phyloP scores from a whole-genome alignment of 2,329 filamentous ascomycete species.

The Diaporthe caulivora region DNA sequence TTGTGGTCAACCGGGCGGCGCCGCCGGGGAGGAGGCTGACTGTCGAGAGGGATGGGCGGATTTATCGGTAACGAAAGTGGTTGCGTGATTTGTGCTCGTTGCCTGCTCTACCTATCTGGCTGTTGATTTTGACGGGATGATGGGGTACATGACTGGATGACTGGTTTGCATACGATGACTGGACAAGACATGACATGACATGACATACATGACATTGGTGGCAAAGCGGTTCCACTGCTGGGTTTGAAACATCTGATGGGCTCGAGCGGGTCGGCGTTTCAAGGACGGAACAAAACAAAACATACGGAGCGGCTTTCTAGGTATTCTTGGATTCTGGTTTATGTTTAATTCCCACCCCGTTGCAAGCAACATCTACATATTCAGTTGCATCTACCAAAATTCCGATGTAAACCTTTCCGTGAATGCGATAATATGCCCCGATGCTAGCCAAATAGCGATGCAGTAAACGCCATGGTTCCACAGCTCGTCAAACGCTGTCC shows the following conservation, averaged over 20 bases:
- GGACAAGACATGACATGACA: neutral
- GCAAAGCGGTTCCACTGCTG: constrained; percentile 1
- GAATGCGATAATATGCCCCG: constrained; percentile 13
- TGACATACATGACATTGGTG: neutral
- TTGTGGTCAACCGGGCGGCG: constrained; percentile 29
- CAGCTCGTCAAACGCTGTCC: neutral
- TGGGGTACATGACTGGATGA: neutral
- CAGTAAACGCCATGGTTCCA: neutral
- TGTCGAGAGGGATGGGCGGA: constrained; percentile 26
- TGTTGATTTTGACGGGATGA: neutral
- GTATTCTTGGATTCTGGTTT: constrained; percentile 11
- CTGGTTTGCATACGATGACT: neutral
- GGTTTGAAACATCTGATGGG: neutral
- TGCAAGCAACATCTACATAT: neutral
- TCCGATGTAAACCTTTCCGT: neutral
- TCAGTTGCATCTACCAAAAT: constrained; percentile 8
- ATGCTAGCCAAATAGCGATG: constrained; percentile 16
- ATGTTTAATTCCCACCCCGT: neutral
- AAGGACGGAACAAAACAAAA: neutral
- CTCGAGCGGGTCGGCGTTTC: constrained; percentile 12
- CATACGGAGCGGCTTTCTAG: neutral
- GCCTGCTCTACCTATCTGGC: no score
- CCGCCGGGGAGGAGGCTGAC: constrained; percentile 29
- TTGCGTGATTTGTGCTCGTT: no score
- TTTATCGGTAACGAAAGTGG: constrained; percentile 25